These are phyloP conservation scores for Xylaria bambusicola DNA, from an alignment of 495 filamentous ascomycete species.

Conservation along the genomic window DNA sequence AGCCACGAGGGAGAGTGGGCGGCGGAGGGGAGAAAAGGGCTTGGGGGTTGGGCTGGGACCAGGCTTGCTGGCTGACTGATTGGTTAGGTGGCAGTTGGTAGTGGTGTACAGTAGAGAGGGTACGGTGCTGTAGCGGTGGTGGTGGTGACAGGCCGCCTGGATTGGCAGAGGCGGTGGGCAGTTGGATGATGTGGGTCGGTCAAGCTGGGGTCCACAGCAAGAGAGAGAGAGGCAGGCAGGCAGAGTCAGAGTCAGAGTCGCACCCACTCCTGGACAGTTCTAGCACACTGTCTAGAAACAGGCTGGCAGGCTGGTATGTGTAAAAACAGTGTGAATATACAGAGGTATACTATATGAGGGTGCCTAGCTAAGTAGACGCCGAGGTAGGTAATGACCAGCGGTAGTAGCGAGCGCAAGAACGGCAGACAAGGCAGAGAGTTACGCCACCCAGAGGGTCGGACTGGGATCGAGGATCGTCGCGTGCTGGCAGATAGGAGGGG, in stretches of 20 bases:
- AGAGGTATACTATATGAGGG: too few species aligned
- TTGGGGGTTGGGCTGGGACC: constrained; percentile 22
- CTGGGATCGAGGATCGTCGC: constrained; percentile 33
- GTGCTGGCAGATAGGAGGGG: neutral
- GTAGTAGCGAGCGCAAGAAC: neutral
- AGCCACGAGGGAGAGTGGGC: constrained; percentile 27
- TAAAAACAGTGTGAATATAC: too few species aligned
- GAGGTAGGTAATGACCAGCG: neutral
- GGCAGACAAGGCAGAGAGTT: constrained; percentile 28
- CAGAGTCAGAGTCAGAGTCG: constrained; percentile 4
- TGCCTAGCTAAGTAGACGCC: neutral
- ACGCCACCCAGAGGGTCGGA: constrained; percentile 28
- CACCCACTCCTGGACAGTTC: too few species aligned
- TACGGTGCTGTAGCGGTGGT: neutral
- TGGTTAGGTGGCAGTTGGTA: constrained; percentile 1
- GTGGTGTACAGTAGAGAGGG: constrained; percentile 9
- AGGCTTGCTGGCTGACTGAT: constrained; percentile 14
- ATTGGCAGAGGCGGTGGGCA: constrained; percentile 14
- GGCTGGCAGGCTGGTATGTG: neutral
- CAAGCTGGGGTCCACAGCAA: constrained; percentile 19
- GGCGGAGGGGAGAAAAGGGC: constrained; percentile 37
- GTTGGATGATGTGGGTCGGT: constrained; percentile 25
- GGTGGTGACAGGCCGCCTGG: constrained; percentile 9
- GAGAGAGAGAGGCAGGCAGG: constrained; percentile 5
- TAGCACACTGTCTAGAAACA: neutral